A percentile compares a stretch with the other conserved stretches of the same genome.
These are phyloP conservation scores for Picea sitchensis DNA, from an alignment of 75 land plant species.

Conservation along the genomic window DNA sequence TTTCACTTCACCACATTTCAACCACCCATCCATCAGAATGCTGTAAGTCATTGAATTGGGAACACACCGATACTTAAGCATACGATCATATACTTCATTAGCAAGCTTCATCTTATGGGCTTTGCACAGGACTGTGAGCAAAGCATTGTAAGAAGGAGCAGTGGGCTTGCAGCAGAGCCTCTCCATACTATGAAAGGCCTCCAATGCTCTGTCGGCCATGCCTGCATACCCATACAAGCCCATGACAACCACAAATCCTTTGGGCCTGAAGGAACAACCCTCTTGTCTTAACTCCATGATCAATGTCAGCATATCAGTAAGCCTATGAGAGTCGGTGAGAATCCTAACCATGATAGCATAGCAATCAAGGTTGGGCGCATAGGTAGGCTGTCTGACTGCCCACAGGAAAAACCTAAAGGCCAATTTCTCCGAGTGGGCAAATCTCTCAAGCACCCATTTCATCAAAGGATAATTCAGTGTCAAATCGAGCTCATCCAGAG, in stretches of 20 bases:
- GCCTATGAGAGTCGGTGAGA: neutral
- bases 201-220: neutral
- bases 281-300: neutral
- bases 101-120: neutral
- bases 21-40: neutral
- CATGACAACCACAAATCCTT: neutral
- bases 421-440: neutral
- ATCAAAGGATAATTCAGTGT: neutral
- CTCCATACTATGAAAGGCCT: neutral
- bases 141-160: neutral
- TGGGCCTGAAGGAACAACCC: neutral
- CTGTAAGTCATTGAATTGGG: neutral
- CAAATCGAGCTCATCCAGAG: neutral
- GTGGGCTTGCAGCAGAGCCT: constrained; percentile 2
- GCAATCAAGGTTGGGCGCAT: neutral
- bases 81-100: neutral
- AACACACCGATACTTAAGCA: neutral
- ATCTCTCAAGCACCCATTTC: neutral
- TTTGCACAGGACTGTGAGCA: neutral
- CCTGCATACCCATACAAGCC: neutral
- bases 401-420: neutral
- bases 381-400: neutral
- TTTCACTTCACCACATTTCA: neutral
- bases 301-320: neutral
- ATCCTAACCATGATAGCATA: neutral